Evolutionary conservation across 2,329 filamentous ascomycete species (phyloP), one percentile per base, ranked within the genome.

Genomic region (Xylaria sp.): DNA sequence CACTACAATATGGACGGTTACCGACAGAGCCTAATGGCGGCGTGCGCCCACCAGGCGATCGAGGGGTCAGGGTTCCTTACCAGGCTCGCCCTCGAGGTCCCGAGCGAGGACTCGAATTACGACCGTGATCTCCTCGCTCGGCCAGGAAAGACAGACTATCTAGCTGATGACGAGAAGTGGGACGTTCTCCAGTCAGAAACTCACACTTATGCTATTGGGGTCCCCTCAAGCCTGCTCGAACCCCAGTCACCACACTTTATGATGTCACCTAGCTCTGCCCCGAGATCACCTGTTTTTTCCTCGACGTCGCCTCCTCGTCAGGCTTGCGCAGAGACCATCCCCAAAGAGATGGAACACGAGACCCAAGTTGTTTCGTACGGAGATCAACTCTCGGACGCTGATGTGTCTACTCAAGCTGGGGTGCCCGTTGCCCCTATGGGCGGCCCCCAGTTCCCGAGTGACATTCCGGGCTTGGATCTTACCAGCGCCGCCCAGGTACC

Each of bases 51-150:
- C 20, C 74, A 73, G 25, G 60, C 60, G 0, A 75, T 77, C 23
- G 72, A 75, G 61, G 73, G 70, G 25, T 74, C 76, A 0, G 61
- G 28, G 0, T 74, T 69, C 25, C 33, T 18, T 2, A 64, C 74
- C 7, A 63, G 76, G 3, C 15, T 77, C 25, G 73, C 71, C 0
- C 68, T 77, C 2, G 76, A 77, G 15, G 75, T 77, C 3, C 75
- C 76, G 0, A 76, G 76, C 56, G 68, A 72, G 7, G 71, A 72
- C 13, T 62, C 70, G 1, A 65, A 64, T 1, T 72, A 75, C 36
- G 6, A 68, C 1, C 70, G 70, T 2, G 31, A 58, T 1, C 36
- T n/a, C 12, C 68, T 75, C 2, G 41, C 54, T 5, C 64, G 20
- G 9, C 9, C 46, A 33, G 41, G 23, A 7, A 13, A 46, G 6